These are phyloP conservation scores for Zalaria sp. DNA, from an alignment of 2,329 filamentous ascomycete genomes.

Conservation along the genomic window DNA sequence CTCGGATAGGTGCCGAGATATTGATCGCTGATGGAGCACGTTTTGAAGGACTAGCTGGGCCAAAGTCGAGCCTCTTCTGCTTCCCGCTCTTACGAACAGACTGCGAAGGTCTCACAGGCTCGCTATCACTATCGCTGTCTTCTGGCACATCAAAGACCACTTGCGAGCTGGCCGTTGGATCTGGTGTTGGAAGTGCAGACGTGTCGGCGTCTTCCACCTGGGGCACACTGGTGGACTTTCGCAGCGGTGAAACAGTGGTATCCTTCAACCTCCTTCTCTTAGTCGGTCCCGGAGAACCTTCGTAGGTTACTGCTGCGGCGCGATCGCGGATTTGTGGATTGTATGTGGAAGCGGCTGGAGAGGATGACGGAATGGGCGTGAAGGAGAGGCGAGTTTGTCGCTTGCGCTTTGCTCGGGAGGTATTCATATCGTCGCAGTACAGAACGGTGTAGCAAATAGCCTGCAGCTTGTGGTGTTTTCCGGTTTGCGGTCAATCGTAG, in stretches of 20 bases:
- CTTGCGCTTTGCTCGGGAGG: slow-evolving; percentile 7
- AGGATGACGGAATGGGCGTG: slow-evolving; percentile 26
- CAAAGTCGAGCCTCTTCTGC: slow-evolving; percentile 19
- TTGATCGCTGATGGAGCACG: slow-evolving; percentile 7
- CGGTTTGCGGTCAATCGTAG: too few relatives aligned
- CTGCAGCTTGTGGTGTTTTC: too few relatives aligned
- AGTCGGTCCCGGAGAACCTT: slow-evolving; percentile 11
- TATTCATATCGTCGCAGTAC: too few relatives aligned
- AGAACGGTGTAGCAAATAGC: too few relatives aligned
- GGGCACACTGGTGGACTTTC: slow-evolving; percentile 6
- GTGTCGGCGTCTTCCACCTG: slow-evolving; percentile 5
- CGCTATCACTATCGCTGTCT: slow-evolving; percentile 12
- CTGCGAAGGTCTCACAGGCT: slow-evolving; percentile 10
- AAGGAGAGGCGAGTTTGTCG: slow-evolving; percentile 30
- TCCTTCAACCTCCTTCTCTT: slow-evolving; percentile 13
- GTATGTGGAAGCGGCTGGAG: slow-evolving; percentile 19
- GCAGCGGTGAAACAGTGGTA: neutral
- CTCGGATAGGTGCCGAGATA: slow-evolving; percentile 7
- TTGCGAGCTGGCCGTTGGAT: slow-evolving; percentile 8
- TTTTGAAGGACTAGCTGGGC: slow-evolving; percentile 10
- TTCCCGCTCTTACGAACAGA: slow-evolving; percentile 13
- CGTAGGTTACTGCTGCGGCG: slow-evolving; percentile 19
- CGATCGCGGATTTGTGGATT: slow-evolving; percentile 18
- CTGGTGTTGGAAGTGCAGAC: slow-evolving; percentile 11
- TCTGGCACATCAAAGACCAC: slow-evolving; percentile 5